Base-by-base conservation (phyloP, 345 rosid genomes). In the Linum tenue region DNA sequence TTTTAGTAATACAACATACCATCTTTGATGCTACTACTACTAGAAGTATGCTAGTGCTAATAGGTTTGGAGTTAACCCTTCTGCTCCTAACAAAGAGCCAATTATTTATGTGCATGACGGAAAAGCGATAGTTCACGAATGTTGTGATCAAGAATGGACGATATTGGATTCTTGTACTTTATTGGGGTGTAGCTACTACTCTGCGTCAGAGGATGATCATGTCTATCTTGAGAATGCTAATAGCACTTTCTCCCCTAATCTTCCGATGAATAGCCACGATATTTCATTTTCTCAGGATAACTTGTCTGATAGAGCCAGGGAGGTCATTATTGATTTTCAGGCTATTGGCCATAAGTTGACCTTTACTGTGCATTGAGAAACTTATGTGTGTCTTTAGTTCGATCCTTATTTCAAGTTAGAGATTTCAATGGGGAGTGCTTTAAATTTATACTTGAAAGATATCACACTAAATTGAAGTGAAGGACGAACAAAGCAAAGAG, bases 301-400 rank as follows among this genome's bases (percentile, higher is more conserved):
- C 62, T 58, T 77, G 17, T 75, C 67, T 63, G 82, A 79, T 55
- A 83, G 77, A 74, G 74, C 89, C 65, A 72, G 68, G 10, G 95
- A 94, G 77, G 43, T 88, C 67, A 72, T 86, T 64, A 61, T 94
- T 44, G 97, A 94, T 70, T 77, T 94, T 67, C 78, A 94, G 99
- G 97, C 96, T 64, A 81, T 94, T 66, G 88, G 95, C 42, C 97
- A 95, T 44, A 97, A 94, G 81, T 87, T 94, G 62, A 94, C 97
- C 55, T 94, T 94, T 66, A 90, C 73, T 86, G 71, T 72, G 74
- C 86, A 69, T 90, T 88, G 39, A 88, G 83, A 78, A 86, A 88
- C 66, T 82, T 83, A 16, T 88, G 80, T 40, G 76, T 83, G 68
- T 84, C 90, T 1, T 79, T 48, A 48, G 53, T 15, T 22, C 1